Evolutionary conservation across 805 yeast genomes (phyloP), one percentile per base, ranked within the genome.

Genomic region (Starmerella ratchasimensis): DNA sequence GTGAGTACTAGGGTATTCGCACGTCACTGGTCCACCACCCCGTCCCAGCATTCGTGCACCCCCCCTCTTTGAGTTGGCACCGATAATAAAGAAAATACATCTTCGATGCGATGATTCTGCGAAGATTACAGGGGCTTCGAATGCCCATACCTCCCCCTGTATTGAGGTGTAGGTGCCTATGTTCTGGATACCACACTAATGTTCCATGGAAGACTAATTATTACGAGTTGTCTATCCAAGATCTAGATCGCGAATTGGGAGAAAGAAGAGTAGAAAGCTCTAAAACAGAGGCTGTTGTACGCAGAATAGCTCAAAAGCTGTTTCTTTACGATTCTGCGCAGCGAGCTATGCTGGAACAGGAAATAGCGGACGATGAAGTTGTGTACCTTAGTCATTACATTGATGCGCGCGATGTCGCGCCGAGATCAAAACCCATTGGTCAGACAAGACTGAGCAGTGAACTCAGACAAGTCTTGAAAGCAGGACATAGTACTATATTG

Each of bases 281-380:
- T 4, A 34, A 44, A 8, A 30, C 53, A 11, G 56, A 55, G 39
- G 58, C 57, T 0, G 49, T 52, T 0, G 52, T 52, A 26, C 41
- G 60, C 22, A 48, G 48, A 41, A 44, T 56, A 19, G 58, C 59
- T 11, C 59, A 56, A 34, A 40, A 47, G 15, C 49, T 57, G 27
- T 36, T 50, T 38, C 36, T 56, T n/a, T 46, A 50, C 36, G 59
- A 48, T 28, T 41, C 47, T 10, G 44, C 51, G 28, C 56, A 54
- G 33, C 45, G 51, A 22, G 49, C 50, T 2, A 19, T 50, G 22
- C 39, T 49, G 6, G 52, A 49, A 31, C 33, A 36, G 20, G 53
- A 49, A 27, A 45, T 43, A 18, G 37, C 34, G 11, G 32, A 34
- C 15, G 41, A 32, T 31, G 36, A 36, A 23, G 26, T 20, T 15